phyloP scores from a whole-genome alignment of 805 yeast genomes.

The Limtongia smithiae region DNA sequence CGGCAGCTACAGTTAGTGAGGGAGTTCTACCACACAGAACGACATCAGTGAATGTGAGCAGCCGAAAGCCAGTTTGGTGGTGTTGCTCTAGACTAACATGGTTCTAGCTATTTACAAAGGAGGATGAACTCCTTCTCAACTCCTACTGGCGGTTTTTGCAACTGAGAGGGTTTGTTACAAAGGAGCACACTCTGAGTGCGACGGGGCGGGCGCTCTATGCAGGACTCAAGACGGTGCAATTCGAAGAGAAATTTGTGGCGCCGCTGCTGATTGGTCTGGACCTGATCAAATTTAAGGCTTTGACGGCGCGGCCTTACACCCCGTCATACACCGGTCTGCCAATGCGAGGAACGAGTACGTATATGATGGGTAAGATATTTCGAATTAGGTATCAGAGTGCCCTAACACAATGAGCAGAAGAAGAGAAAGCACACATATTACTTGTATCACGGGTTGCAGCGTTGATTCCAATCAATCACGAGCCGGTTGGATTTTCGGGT shows the following conservation, averaged over 20 bases:
- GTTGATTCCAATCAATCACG: slow-evolving; percentile 48
- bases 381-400: neutral
- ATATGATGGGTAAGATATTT: neutral
- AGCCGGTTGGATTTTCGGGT: slow-evolving; percentile 57
- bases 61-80: too few species aligned
- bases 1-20: slow-evolving; percentile 30
- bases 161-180: slow-evolving; percentile 23
- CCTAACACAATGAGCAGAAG: slow-evolving; percentile 3
- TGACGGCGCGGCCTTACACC: slow-evolving; percentile 35
- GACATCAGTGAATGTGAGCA: neutral
- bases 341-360: slow-evolving; percentile 31
- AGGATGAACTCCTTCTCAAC: slow-evolving; percentile 13
- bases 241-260: slow-evolving; percentile 36
- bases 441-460: slow-evolving; percentile 50
- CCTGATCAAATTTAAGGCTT: slow-evolving; percentile 30
- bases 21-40: slow-evolving; percentile 4
- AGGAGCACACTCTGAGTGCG: slow-evolving; percentile 26
- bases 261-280: slow-evolving; percentile 31
- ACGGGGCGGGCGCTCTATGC: slow-evolving; percentile 52
- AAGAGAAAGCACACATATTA: slow-evolving; percentile 39
- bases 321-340: slow-evolving; percentile 40
- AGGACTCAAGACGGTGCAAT: slow-evolving; percentile 40
- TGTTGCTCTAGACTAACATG: slow-evolving; percentile 33
- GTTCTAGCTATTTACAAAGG: slow-evolving; percentile 7
- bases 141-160: slow-evolving; percentile 21